Evolutionary conservation across 495 filamentous ascomycete species (phyloP), one percentile per base, ranked within the genome.

Genomic region (Astrothelium macrocarpum): DNA sequence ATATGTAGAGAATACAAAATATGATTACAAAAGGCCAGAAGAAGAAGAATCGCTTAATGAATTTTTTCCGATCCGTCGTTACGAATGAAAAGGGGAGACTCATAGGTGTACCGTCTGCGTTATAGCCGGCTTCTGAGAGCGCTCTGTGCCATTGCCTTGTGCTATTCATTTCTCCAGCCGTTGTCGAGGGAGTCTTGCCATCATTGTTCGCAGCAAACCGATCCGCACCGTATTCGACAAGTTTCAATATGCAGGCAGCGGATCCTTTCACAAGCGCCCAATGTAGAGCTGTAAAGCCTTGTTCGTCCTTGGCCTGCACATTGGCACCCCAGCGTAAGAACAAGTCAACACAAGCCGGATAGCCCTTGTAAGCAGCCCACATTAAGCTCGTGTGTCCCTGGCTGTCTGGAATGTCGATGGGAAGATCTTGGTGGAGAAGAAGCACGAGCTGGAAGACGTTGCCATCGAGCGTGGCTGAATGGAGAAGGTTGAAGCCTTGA

Each of bases 321-420:
- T 91, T 91, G 34, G 94, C 94, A 29, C 94, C 94, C 93, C 94
- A 98, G 64, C 91, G 86, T 62, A 98, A 75, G 69, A 96, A 94
- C 26, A 97, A 75, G 73, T 97, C 95, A 53, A 98, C 95, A 70
- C 88, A 94, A 26, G 85, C 85, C 0, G 91, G 87, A 72, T 84
- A 95, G 23, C 95, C 95, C 72, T 97, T 98, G 76, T 98, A 98
- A 32, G 92, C 92, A 28, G 95, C 90, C 94, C 94, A 98, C 94
- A 98, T 98, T 60, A 98, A 77, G 42, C 85, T 86, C 1, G 95
- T 97, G 75, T 98, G 95, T 12, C 90, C 88, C 69, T 89, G 88
- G 60, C 87, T 80, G 76, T 98, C 94, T 36, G 86, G 81, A 20
- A 90, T 87, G 72, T 98, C 94, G 63, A 98, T 87, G 14, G 91